phyloP scores from a whole-genome alignment of 495 filamentous ascomycete species.

The Podospora tetraspora region DNA sequence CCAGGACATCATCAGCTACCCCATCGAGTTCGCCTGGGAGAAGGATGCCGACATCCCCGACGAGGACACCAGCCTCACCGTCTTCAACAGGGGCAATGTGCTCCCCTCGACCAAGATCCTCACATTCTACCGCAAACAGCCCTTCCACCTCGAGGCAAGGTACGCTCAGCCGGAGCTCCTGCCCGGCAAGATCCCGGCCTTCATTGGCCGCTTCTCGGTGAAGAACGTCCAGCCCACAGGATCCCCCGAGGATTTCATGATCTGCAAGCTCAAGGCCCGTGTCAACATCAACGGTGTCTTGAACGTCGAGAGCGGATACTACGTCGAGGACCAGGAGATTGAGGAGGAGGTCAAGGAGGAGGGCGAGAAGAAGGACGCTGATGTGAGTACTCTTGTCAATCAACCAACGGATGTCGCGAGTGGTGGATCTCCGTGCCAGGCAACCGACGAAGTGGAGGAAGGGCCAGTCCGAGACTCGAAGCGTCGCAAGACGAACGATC shows the following conservation, averaged over 20 bases:
- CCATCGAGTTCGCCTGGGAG: constrained; percentile 99
- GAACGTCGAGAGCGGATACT: constrained; percentile 96
- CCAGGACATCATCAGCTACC: constrained; percentile 96
- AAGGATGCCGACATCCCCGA: constrained; percentile 97
- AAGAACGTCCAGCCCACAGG: constrained; percentile 78
- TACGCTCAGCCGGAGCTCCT: constrained; percentile 82
- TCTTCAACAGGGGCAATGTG: constrained; percentile 96
- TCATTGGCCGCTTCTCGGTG: constrained; percentile 94
- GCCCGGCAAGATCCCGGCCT: constrained; percentile 88
- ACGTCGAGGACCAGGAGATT: constrained; percentile 95
- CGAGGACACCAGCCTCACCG: constrained; percentile 94
- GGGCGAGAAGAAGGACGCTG: constrained; percentile 61
- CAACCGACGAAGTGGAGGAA: constrained; percentile 7
- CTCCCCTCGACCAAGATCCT: constrained; percentile 99
- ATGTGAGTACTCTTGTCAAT: constrained; percentile 54
- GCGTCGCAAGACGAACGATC: constrained; percentile 28
- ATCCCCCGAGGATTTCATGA: constrained; percentile 90
- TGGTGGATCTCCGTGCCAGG: constrained; percentile 3
- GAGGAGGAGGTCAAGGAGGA: constrained; percentile 84
- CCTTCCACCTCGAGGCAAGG: constrained; percentile 92
- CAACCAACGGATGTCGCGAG: constrained; percentile 4
- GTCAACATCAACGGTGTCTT: constrained; percentile 95
- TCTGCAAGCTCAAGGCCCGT: constrained; percentile 98
- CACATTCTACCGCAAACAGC: constrained; percentile 97
- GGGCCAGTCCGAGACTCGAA: constrained; percentile 17